phyloP scores from a whole-genome alignment of 495 filamentous ascomycete genomes.

The Penicillium ochrochloron region DNA sequence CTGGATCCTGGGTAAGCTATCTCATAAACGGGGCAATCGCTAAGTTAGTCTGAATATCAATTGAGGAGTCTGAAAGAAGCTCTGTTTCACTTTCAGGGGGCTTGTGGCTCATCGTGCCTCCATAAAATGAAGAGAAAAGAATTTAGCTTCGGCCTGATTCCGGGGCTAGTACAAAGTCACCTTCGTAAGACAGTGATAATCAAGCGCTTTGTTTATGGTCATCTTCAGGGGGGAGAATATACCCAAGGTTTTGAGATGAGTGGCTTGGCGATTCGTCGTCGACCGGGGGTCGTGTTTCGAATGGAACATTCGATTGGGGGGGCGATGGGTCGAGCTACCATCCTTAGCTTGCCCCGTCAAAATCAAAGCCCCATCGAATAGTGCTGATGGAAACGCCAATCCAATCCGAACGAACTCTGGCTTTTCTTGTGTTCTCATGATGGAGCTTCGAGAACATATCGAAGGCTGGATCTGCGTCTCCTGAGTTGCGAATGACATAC shows the following conservation, averaged over 20 bases:
- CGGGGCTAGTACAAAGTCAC: not conserved
- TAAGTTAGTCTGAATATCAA: not conserved
- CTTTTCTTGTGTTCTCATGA: not conserved
- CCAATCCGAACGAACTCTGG: not conserved
- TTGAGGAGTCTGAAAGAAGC: not conserved
- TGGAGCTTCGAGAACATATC: not conserved
- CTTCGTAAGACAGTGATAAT: not conserved
- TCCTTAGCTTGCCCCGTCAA: not conserved
- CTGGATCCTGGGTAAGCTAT: slow-evolving; percentile 27
- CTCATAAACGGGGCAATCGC: slow-evolving; percentile 14
- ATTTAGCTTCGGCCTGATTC: not conserved
- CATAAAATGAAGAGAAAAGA: not conserved
- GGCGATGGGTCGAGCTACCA: not conserved
- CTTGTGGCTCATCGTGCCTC: not conserved
- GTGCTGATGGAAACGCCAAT: not conserved
- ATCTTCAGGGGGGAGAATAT: not conserved
- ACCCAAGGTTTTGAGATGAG: not conserved
- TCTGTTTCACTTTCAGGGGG: slow-evolving; percentile 4
- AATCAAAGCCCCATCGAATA: not conserved
- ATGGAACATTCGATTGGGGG: slow-evolving; percentile 2
- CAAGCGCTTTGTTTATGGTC: not conserved
- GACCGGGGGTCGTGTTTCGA: slow-evolving; percentile 2
- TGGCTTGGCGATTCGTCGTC: slow-evolving; percentile 2
- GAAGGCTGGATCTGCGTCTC: not conserved
- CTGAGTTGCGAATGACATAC: not conserved